Base-by-base conservation (phyloP, 1,284 basidiomycete species). In the Phlebopus sp. region DNA sequence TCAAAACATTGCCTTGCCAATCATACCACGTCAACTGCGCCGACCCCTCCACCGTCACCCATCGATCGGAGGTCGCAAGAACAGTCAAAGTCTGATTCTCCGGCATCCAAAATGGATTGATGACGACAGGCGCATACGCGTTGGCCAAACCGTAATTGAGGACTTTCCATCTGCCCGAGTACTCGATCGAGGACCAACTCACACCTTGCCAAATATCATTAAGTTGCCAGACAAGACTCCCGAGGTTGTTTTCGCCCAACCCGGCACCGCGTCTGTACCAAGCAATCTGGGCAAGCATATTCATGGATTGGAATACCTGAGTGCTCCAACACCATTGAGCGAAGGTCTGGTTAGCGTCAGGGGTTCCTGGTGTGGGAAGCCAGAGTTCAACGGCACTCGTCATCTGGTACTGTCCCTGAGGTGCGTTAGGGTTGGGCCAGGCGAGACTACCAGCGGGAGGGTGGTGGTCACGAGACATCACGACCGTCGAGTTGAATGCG, bases 131-230 rank as follows among this genome's bases (percentile, higher is more conserved):
- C 0, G 73, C 66, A 59, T 76, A 83, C 5, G 71, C 69, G 17
- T 61, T 64, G 6, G 73, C 65, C 52, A 79, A 60, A 4, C 69
- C 74, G 55, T 84, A 82, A 48, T 82, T 72, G 46, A 79, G 64
- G 3, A 80, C 75, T 62, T 84, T 84, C 82, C 81, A 84, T 29
- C 81, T 60, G 2, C 81, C 81, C 2, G 75, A 79, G 55, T 79
- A 81, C 57, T 84, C 81, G 55, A 84, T 72, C 30, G 72, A 70
- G 5, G 78, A 73, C 81, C 81, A 84, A 55, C 74, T 78, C 21
- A 75, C 72, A 19, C 77, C 81, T 59, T 84, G 79, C 81, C 82
- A 84, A 40, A 84, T 79, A 59, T 84, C 82, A 56, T 84, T 84
- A 45, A 84, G 68, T 61, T 83, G 81, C 81, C 81, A 83, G 10